phyloP scores from a whole-genome alignment of 345 rosid species.

The Aurinia saxatilis region DNA sequence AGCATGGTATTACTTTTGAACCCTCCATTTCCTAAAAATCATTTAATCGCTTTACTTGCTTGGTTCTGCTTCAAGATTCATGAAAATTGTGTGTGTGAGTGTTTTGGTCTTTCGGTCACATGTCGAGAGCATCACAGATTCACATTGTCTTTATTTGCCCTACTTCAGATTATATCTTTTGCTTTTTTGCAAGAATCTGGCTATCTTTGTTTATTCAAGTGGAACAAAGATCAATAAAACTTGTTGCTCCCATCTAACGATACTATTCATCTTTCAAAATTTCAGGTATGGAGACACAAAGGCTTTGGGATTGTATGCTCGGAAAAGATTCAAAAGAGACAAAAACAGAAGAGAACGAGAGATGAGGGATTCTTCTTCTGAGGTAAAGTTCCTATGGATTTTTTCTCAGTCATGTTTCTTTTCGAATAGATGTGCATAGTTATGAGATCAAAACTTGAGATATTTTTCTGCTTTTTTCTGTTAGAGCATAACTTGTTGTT shows the following conservation, averaged over 20 bases:
- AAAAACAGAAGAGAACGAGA: neutral
- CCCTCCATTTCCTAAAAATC: constrained; percentile 6
- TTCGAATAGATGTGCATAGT: too few species aligned
- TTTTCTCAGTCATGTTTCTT: too few species aligned
- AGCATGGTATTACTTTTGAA: constrained; percentile 49
- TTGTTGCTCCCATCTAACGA: neutral
- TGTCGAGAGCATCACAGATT: neutral
- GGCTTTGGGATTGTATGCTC: constrained; percentile 21
- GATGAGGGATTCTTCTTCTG: too few species aligned
- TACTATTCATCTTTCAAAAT: neutral
- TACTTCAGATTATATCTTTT: neutral
- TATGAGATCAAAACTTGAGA: too few species aligned
- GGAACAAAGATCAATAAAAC: too few species aligned
- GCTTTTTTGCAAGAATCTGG: neutral
- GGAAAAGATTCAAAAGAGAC: constrained; percentile 11
- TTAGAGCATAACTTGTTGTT: too few species aligned
- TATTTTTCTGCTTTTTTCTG: too few species aligned
- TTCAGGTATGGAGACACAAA: neutral
- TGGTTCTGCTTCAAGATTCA: constrained; percentile 3
- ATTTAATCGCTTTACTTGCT: neutral
- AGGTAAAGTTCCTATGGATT: too few species aligned
- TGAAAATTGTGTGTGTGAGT: neutral
- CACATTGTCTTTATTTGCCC: neutral
- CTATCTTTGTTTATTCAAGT: neutral
- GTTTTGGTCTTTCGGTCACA: neutral